A percentile compares a stretch with the other conserved stretches of the same genome.
Evolutionary conservation across 2,329 filamentous ascomycete species (phyloP).

Genomic region (Phyllosticta citriasiana): DNA sequence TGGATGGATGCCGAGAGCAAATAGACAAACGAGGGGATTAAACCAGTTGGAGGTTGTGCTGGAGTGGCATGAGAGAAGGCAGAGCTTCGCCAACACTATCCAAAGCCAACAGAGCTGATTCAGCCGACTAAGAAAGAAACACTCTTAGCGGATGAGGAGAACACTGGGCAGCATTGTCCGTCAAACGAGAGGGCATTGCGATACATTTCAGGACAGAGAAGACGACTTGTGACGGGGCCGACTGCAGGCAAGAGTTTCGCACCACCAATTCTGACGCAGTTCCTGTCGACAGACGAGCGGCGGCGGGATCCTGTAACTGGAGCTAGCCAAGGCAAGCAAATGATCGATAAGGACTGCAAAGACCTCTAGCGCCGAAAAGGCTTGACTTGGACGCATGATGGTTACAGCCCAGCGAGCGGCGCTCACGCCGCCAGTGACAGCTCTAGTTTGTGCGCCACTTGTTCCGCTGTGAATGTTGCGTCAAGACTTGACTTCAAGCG

Average conservation of each 20-base stretch:
- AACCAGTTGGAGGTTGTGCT: not conserved
- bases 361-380: not conserved
- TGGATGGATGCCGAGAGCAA: constrained; percentile 6
- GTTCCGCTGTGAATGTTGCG: not conserved
- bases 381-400: not conserved
- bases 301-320: not conserved
- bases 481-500: not conserved
- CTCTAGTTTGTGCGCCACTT: not conserved
- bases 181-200: not conserved
- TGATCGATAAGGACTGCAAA: not conserved
- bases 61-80: not conserved
- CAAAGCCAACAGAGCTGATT: not conserved
- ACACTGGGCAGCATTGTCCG: not conserved
- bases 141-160: not conserved
- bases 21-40: constrained; percentile 7
- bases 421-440: not conserved
- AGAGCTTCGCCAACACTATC: not conserved
- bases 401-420: not conserved
- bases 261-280: not conserved
- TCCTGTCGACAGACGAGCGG: not conserved
- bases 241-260: not conserved
- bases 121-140: not conserved
- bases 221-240: not conserved
- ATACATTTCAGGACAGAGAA: not conserved
- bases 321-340: not conserved